Percentiles rank a stretch among this genome's conserved stretches.
phyloP scores from a whole-genome alignment of 257 asterid species.

The Catharanthus roseus region DNA sequence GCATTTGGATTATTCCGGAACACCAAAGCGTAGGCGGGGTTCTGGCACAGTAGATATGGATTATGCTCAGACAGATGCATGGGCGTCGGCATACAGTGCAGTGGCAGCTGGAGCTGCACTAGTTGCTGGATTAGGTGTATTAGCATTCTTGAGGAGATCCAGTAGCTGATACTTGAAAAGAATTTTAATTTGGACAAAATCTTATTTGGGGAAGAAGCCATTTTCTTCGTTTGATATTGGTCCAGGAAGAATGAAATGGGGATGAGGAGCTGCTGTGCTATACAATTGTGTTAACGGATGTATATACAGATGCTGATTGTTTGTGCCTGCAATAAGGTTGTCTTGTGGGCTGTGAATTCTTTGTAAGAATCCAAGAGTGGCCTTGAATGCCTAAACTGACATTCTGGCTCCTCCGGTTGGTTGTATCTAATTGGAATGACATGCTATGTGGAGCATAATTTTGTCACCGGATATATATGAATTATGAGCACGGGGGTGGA shows the following conservation, averaged over 20 bases:
- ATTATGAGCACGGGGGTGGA: too few species aligned
- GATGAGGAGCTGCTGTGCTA: not conserved
- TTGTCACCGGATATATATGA: too few species aligned
- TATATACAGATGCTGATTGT: not conserved
- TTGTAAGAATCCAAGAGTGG: not conserved
- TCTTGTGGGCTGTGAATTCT: slow-evolving; percentile 5
- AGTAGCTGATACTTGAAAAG: slow-evolving; percentile 22
- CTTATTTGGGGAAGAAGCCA: not conserved
- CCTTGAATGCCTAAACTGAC: not conserved
- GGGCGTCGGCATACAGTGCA: slow-evolving; percentile 65
- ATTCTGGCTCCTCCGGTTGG: not conserved
- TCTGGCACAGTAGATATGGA: slow-evolving; percentile 33
- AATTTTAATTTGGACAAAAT: not conserved
- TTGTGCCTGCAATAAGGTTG: slow-evolving; percentile 7
- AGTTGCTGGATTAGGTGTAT: slow-evolving; percentile 66
- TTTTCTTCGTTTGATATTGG: not conserved
- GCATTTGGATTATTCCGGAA: slow-evolving; percentile 64
- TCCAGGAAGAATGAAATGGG: slow-evolving; percentile 3
- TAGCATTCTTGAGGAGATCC: slow-evolving; percentile 60
- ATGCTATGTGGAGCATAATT: not conserved
- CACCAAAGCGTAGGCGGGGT: slow-evolving; percentile 36
- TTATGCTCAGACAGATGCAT: slow-evolving; percentile 55
- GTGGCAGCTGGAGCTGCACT: slow-evolving; percentile 94
- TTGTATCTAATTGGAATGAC: not conserved
- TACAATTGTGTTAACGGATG: not conserved